Evolutionary conservation across 2,329 filamentous ascomycete species (phyloP).

Genomic region (Penicillium polonicum): DNA sequence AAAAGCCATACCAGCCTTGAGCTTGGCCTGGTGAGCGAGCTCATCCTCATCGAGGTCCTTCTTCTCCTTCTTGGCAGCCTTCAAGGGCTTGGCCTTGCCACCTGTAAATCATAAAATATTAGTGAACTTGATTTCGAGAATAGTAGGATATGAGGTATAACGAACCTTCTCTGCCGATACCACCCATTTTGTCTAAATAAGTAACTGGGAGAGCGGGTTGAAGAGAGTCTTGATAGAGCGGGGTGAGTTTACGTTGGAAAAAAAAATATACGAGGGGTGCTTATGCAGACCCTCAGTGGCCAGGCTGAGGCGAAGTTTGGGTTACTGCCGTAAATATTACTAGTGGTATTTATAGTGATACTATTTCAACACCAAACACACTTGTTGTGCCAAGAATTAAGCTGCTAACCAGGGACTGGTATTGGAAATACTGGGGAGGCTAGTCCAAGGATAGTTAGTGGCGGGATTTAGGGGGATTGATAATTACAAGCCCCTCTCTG

Average conservation of each 20-base stretch:
- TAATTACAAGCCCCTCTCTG: no score
- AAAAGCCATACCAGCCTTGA: constrained; percentile 68
- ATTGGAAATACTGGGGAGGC: not conserved
- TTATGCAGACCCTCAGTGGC: constrained; percentile 17
- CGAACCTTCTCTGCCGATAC: constrained; percentile 64
- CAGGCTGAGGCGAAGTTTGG: not conserved
- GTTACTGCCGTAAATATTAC: not conserved
- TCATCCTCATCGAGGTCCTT: constrained; percentile 88
- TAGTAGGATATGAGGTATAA: not conserved
- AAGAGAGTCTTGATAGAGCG: constrained; percentile 1
- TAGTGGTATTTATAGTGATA: not conserved
- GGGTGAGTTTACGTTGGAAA: constrained; percentile 7
- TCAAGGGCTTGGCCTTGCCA: constrained; percentile 81
- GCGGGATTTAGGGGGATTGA: no score
- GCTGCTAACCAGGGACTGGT: fast-evolving
- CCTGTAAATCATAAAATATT: constrained; percentile 49
- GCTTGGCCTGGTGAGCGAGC: constrained; percentile 76
- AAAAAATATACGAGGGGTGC: constrained; percentile 16
- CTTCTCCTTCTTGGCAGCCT: constrained; percentile 80
- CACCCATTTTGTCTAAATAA: constrained; percentile 55
- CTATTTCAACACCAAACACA: not conserved
- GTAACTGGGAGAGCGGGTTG: constrained; percentile 3
- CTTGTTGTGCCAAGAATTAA: fast-evolving
- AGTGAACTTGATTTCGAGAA: constrained; percentile 12
- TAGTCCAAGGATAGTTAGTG: no score